A percentile compares a stretch with the other conserved stretches of the same genome.
phyloP scores from a whole-genome alignment of 345 rosid genomes.

The Populus pruinosa region DNA sequence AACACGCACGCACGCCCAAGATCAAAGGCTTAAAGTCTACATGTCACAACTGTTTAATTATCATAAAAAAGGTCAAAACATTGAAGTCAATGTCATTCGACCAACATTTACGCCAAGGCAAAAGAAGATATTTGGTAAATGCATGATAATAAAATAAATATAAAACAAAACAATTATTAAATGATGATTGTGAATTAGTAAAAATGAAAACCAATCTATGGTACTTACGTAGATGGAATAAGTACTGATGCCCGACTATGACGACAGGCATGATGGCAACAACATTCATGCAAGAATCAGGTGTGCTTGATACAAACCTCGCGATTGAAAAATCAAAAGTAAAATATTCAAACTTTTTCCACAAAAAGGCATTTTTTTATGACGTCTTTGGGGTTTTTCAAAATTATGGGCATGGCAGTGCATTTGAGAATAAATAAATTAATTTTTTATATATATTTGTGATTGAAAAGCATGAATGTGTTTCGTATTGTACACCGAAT shows the following conservation, averaged over 20 bases:
- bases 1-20: no score
- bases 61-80: background rate
- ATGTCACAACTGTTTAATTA: background rate
- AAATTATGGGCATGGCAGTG: no score
- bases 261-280: background rate
- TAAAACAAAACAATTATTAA: background rate
- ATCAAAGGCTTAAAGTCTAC: no score
- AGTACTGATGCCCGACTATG: background rate
- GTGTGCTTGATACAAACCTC: background rate
- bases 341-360: background rate
- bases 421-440: no score
- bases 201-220: background rate
- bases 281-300: background rate
- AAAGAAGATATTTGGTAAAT: no score
- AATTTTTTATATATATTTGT: no score
- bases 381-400: no score
- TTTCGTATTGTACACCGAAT: background rate
- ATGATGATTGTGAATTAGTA: background rate
- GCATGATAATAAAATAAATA: background rate
- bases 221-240: background rate
- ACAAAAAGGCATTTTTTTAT: no score
- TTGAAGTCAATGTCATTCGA: background rate
- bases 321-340: no score
- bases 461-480: background rate
- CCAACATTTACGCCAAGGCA: background rate